Evolutionary conservation across 202 grass and related monocot genomes (phyloP).

Genomic region (Carex arenaria): DNA sequence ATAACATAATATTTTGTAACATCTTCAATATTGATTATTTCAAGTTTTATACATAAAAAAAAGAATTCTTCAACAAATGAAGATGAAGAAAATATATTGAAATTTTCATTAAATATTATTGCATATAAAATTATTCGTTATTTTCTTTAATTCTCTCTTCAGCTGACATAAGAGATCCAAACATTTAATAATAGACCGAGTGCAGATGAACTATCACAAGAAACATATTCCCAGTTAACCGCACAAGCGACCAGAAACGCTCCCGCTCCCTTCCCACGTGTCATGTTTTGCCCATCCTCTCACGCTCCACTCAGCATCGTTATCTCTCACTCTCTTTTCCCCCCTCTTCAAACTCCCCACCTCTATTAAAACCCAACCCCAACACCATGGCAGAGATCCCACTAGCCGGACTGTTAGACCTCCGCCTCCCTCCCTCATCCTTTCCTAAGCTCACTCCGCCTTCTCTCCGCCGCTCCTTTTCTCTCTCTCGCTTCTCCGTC

Average conservation of each 20-base stretch:
- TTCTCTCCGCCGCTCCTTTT: slow-evolving; percentile 6
- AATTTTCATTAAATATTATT: neutral
- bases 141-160: neutral
- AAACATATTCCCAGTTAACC: neutral
- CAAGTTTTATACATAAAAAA: neutral
- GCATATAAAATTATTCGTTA: neutral
- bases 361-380: neutral
- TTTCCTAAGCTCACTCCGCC: slow-evolving; percentile 27
- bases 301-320: slow-evolving; percentile 19
- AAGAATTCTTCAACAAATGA: neutral
- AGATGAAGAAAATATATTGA: neutral
- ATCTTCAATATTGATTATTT: neutral
- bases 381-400: slow-evolving; percentile 37
- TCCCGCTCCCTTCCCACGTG: slow-evolving; percentile 17
- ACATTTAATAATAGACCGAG: neutral
- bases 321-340: neutral
- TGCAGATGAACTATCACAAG: neutral
- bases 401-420: slow-evolving; percentile 16
- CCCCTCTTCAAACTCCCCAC: neutral
- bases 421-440: slow-evolving; percentile 16
- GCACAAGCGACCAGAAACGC: neutral
- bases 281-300: neutral
- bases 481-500: slow-evolving; percentile 2
- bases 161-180: neutral
- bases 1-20: neutral